Conservation (phyloP, 257 asterid species). For the Coffea eugenioides region DNA sequence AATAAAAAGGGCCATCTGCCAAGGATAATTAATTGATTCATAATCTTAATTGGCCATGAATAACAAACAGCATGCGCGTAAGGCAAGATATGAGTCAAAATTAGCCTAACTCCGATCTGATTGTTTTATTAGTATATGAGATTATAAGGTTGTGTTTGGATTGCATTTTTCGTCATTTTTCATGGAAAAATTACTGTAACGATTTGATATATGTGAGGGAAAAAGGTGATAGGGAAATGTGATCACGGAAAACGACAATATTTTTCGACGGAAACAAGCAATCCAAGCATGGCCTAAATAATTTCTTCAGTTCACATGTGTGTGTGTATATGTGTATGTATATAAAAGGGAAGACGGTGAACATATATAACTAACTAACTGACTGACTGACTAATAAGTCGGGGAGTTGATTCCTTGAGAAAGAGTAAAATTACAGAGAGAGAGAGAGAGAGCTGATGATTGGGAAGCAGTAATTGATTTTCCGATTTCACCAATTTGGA, state of each 20-base stretch:
- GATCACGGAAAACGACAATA: no score
- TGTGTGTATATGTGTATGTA: no score
- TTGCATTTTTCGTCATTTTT: no score
- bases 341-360: no score
- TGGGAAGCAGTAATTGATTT: background rate
- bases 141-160: no score
- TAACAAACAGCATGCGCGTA: background rate
- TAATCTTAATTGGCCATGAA: background rate
- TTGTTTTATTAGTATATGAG: no score
- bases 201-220: no score
- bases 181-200: no score
- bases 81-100: background rate
- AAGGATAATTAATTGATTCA: background rate
- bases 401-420: conserved; percentile 6
- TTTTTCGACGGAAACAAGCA: no score
- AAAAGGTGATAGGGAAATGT: no score
- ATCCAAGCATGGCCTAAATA: background rate
- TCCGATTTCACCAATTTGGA: conserved; percentile 1
- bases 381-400: background rate
- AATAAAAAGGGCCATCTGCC: background rate
- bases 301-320: background rate
- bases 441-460: background rate
- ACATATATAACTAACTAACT: background rate
- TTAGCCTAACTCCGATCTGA: background rate
- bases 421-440: no score